A percentile compares a stretch with the other conserved stretches of the same genome.
These are phyloP conservation scores for Prunus mira DNA, from an alignment of 306 rosid genomes.

Conservation along the genomic window DNA sequence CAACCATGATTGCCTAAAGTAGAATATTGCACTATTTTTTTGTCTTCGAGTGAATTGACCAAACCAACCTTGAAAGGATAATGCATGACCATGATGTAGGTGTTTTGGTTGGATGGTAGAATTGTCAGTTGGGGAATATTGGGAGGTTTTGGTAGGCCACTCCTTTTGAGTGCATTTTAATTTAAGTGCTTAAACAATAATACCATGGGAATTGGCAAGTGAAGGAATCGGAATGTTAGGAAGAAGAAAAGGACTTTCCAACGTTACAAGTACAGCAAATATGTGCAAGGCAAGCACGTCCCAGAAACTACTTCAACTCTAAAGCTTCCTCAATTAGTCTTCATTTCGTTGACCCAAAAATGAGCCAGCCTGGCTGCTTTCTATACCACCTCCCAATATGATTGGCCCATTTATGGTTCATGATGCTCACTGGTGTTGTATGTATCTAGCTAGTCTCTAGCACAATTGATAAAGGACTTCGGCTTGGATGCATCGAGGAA, in stretches of 20 bases:
- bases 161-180: slow-evolving; percentile 41
- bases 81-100: not conserved
- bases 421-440: not conserved
- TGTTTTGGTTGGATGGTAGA: slow-evolving; percentile 10
- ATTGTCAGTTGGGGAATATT: slow-evolving; percentile 10
- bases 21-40: slow-evolving; percentile 1
- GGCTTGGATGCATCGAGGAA: no score
- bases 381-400: not conserved
- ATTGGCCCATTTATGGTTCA: not conserved
- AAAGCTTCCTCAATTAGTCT: not conserved
- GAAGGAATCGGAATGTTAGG: slow-evolving; percentile 54
- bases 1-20: slow-evolving; percentile 41
- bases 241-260: slow-evolving; percentile 78
- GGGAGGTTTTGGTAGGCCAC: slow-evolving; percentile 31
- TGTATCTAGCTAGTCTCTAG: no score
- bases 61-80: not conserved
- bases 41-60: slow-evolving; percentile 12
- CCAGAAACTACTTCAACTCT: slow-evolving; percentile 22
- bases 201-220: slow-evolving; percentile 1
- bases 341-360: not conserved
- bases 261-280: slow-evolving; percentile 58
- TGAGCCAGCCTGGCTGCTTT: slow-evolving; percentile 15
- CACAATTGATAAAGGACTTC: no score
- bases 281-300: slow-evolving; percentile 39
- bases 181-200: slow-evolving; percentile 25